Evolutionary conservation across 306 rosid genomes (phyloP).

Genomic region (Quercus berberidifolia): DNA sequence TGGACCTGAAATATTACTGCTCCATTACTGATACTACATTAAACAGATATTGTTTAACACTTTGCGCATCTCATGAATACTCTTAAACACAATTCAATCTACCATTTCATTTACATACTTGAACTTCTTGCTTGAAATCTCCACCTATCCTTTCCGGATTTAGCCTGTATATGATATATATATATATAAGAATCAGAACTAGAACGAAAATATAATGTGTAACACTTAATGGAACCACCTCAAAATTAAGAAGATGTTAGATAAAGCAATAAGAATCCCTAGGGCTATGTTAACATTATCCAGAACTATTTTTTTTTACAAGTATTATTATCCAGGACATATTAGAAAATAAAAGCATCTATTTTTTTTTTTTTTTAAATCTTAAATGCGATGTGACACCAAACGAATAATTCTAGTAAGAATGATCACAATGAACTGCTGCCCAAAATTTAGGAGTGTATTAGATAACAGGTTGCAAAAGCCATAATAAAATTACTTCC

Average conservation of each 20-base stretch:
- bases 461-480: too few species aligned
- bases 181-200: not conserved
- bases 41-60: conserved; percentile 1
- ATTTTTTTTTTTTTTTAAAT: too few species aligned
- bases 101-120: conserved; percentile 49
- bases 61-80: conserved; percentile 11
- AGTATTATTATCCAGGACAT: too few species aligned
- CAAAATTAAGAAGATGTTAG: not conserved
- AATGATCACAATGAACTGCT: not conserved
- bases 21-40: conserved; percentile 18
- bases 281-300: not conserved
- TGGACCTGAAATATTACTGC: conserved; percentile 72
- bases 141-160: conserved; percentile 99
- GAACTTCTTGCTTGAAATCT: conserved; percentile 95
- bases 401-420: not conserved
- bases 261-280: not conserved
- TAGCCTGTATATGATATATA: conserved; percentile 45
- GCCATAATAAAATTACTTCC: too few species aligned
- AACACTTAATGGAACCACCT: too few species aligned
- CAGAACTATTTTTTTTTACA: too few species aligned
- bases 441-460: not conserved
- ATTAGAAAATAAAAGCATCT: not conserved
- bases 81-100: conserved; percentile 12
- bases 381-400: not conserved
- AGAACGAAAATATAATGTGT: too few species aligned